phyloP scores from a whole-genome alignment of 2,329 filamentous ascomycete species.

The Apiospora phragmitis region DNA sequence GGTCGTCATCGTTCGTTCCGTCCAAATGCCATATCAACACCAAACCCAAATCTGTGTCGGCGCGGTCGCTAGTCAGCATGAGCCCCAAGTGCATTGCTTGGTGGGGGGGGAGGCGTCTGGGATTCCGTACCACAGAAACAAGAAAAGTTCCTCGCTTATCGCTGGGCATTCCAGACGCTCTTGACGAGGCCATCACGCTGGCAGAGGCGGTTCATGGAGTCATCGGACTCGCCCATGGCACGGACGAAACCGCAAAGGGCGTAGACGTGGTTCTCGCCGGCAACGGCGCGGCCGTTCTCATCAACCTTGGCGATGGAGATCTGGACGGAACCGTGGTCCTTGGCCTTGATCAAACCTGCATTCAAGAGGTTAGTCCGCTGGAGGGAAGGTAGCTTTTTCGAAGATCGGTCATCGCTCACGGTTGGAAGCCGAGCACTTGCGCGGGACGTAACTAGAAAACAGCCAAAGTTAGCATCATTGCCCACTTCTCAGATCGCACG shows the following conservation, averaged over 20 bases:
- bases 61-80: background rate
- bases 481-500: background rate
- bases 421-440: constrained; percentile 99
- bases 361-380: background rate
- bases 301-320: constrained; percentile 97
- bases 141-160: constrained; percentile 40
- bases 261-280: constrained; percentile 96
- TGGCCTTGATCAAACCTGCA: constrained; percentile 90
- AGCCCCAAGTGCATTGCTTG: constrained; percentile 42
- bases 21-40: constrained; percentile 26
- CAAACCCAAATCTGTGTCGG: constrained; percentile 9
- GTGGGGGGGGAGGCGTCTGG: constrained; percentile 27
- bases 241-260: constrained; percentile 97
- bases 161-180: constrained; percentile 85
- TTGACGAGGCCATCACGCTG: constrained; percentile 97
- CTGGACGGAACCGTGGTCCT: constrained; percentile 98
- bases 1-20: constrained; percentile 23
- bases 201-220: constrained; percentile 90
- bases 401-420: constrained; percentile 41
- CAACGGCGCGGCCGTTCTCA: constrained; percentile 92
- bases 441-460: constrained; percentile 68
- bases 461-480: constrained; percentile 10
- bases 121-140: constrained; percentile 14
- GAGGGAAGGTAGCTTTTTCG: background rate
- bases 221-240: constrained; percentile 96